Conservation (phyloP, 2,329 filamentous ascomycete species). For the Cadophora malorum region DNA sequence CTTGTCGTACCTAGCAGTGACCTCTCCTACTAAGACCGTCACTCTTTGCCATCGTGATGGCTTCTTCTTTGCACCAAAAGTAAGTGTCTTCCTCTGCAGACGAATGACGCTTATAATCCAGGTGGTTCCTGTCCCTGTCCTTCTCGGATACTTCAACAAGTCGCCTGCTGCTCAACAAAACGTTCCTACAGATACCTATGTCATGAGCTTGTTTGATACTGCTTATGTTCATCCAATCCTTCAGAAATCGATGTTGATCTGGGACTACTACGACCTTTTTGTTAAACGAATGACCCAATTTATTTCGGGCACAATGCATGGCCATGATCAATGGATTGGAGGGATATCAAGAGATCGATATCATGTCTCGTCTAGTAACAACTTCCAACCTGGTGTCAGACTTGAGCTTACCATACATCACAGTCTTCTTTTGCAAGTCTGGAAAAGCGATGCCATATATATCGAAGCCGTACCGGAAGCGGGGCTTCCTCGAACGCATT, state of each 20-base stretch:
- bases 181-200: slow-evolving; percentile 54
- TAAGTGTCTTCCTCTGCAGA: background rate
- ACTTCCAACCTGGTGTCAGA: background rate
- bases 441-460: background rate
- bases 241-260: slow-evolving; percentile 50
- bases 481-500: background rate
- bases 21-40: background rate
- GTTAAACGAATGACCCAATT: background rate
- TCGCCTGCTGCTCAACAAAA: slow-evolving; percentile 21
- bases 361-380: background rate
- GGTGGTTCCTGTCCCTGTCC: background rate
- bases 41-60: background rate
- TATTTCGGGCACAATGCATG: background rate
- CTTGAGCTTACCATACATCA: background rate
- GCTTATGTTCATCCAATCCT: slow-evolving; percentile 55
- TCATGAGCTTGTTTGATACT: slow-evolving; percentile 57
- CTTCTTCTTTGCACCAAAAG: background rate
- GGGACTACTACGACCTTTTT: slow-evolving; percentile 39
- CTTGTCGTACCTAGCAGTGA: background rate
- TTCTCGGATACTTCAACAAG: background rate
- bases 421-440: background rate
- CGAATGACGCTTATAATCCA: background rate
- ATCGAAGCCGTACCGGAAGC: background rate
- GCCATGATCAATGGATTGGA: background rate
- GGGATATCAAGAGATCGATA: background rate